Evolutionary conservation across 345 rosid species (phyloP).

Genomic region (Mallotus nudiflorus): DNA sequence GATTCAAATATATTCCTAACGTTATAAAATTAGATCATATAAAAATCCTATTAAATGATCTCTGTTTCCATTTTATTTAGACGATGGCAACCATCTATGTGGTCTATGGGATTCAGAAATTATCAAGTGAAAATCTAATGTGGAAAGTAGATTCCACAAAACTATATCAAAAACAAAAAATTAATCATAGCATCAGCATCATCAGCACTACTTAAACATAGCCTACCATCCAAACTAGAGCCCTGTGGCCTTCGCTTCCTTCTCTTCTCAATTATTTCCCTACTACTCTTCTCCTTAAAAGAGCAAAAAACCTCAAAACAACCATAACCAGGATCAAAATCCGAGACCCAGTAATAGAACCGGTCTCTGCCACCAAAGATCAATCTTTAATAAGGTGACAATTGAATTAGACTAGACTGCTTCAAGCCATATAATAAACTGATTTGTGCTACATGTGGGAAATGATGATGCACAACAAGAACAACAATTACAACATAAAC

Average conservation of each 20-base stretch:
- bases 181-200: conserved; percentile 72
- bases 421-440: conserved; percentile 56
- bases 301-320: conserved; percentile 49
- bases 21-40: no score
- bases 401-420: conserved; percentile 69
- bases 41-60: no score
- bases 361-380: conserved; percentile 38
- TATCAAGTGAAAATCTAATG: no score
- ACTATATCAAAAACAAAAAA: no score
- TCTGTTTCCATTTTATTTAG: no score
- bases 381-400: conserved; percentile 57
- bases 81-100: no score
- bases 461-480: conserved; percentile 39
- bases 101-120: no score
- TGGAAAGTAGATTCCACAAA: no score
- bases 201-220: conserved; percentile 39
- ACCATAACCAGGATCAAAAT: conserved; percentile 35
- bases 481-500: conserved; percentile 38
- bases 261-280: conserved; percentile 31
- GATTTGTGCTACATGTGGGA: conserved; percentile 36
- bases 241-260: conserved; percentile 34
- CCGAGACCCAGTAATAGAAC: conserved; percentile 33
- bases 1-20: no score
- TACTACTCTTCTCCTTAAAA: conserved; percentile 24
- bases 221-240: conserved; percentile 13